phyloP scores from a whole-genome alignment of 192 early-diverging fungal species.

The Dissophora globulifera region DNA sequence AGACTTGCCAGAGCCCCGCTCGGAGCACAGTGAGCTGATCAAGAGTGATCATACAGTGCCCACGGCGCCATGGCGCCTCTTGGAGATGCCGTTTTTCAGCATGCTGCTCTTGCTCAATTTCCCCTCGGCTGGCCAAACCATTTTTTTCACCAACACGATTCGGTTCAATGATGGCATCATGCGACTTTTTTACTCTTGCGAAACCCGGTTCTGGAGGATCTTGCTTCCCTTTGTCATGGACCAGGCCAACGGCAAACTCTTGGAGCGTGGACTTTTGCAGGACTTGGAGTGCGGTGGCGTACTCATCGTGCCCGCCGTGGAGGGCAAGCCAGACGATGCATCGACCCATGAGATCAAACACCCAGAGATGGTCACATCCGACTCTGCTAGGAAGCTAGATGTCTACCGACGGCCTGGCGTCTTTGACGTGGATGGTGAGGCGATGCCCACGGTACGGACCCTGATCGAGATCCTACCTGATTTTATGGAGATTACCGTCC shows the following conservation, averaged over 20 bases:
- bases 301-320: constrained; percentile 30
- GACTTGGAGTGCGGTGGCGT: constrained; percentile 33
- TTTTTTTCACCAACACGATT: constrained; percentile 28
- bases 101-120: constrained; percentile 22
- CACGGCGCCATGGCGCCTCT: constrained; percentile 20
- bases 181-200: constrained; percentile 40
- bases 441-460: constrained; percentile 38
- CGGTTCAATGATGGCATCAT: constrained; percentile 49
- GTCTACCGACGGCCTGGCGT: constrained; percentile 25
- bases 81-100: constrained; percentile 43
- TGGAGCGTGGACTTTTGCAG: constrained; percentile 36
- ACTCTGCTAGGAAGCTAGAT: constrained; percentile 1
- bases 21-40: constrained; percentile 8
- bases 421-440: constrained; percentile 49
- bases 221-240: constrained; percentile 40
- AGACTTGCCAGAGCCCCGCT: not conserved
- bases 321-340: constrained; percentile 22
- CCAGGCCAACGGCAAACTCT: constrained; percentile 28
- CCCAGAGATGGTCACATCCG: constrained; percentile 4
- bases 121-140: constrained; percentile 12
- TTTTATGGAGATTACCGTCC: constrained; percentile 34
- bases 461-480: constrained; percentile 39
- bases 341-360: constrained; percentile 19
- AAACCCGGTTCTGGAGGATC: constrained; percentile 31
- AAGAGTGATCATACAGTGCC: constrained; percentile 3